These are phyloP conservation scores for Magnolia officinalis DNA, from an alignment of 164 flowering plant genomes.

Conservation along the genomic window DNA sequence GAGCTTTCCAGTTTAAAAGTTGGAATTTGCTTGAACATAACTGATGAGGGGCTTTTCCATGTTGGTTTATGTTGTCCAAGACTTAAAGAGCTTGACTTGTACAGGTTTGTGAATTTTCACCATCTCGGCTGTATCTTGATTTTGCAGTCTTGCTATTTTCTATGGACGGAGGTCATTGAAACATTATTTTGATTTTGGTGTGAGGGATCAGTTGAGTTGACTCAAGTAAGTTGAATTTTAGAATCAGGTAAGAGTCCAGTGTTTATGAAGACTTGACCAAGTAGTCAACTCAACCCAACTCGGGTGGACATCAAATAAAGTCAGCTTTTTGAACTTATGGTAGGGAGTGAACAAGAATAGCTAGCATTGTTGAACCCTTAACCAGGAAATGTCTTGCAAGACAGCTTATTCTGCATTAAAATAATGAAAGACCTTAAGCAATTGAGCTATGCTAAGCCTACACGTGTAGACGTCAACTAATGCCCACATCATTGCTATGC, in stretches of 20 bases:
- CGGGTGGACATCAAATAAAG: neutral
- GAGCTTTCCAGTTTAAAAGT: constrained; percentile 57
- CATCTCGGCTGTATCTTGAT: neutral
- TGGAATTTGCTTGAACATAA: constrained; percentile 82
- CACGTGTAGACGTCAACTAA: too few species aligned
- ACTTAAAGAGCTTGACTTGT: constrained; percentile 79
- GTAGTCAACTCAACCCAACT: neutral
- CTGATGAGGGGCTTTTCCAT: constrained; percentile 57
- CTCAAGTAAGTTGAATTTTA: neutral
- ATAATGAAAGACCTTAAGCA: too few species aligned
- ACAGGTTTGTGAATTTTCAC: constrained; percentile 53
- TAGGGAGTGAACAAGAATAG: neutral
- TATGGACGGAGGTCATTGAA: neutral
- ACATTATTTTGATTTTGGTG: neutral
- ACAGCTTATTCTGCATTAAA: too few species aligned
- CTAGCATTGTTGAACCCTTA: too few species aligned
- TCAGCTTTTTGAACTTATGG: neutral
- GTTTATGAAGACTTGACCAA: neutral
- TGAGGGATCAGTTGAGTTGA: neutral
- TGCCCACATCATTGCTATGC: too few species aligned
- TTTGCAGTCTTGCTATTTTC: neutral
- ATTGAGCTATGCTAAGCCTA: too few species aligned
- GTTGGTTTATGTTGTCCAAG: constrained; percentile 59
- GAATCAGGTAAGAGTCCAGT: neutral
- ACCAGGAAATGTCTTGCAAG: too few species aligned